These are phyloP conservation scores for Neonectria faginata DNA, from an alignment of 2,329 filamentous ascomycete species.

Conservation along the genomic window DNA sequence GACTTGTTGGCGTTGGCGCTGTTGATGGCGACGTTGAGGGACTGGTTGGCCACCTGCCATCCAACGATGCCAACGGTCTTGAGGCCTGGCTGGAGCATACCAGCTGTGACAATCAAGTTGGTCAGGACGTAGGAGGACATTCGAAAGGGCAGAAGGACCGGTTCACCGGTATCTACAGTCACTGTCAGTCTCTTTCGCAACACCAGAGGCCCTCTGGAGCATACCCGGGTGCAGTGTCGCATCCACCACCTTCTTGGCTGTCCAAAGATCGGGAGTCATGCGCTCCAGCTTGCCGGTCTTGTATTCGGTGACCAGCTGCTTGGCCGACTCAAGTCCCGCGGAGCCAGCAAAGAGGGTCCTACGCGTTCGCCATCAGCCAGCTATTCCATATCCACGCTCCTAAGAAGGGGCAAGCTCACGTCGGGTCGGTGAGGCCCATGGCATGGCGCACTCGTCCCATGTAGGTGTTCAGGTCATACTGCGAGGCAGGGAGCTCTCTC, in stretches of 20 bases:
- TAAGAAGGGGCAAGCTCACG: conserved; percentile 69
- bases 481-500: conserved; percentile 89
- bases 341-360: conserved; percentile 89
- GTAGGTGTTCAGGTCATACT: conserved; percentile 93
- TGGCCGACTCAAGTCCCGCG: conserved; percentile 85
- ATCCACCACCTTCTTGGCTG: conserved; percentile 96
- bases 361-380: conserved; percentile 28
- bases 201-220: conserved; percentile 36
- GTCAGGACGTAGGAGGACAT: conserved; percentile 97
- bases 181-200: conserved; percentile 26
- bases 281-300: conserved; percentile 82
- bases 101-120: conserved; percentile 93
- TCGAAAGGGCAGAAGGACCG: conserved; percentile 93
- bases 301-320: conserved; percentile 83
- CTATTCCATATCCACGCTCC: neutral
- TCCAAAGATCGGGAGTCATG: conserved; percentile 94
- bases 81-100: conserved; percentile 94
- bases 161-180: conserved; percentile 84
- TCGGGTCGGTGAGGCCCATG: conserved; percentile 90
- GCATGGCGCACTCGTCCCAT: conserved; percentile 94
- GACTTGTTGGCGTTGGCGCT: conserved; percentile 98
- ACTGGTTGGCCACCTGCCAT: conserved; percentile 98
- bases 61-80: conserved; percentile 84
- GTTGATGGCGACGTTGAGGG: conserved; percentile 98
- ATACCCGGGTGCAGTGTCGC: conserved; percentile 94